A percentile compares a stretch with the other conserved stretches of the same genome.
These are phyloP conservation scores for Blastobotrys illinoisensis DNA, from an alignment of 1,139 yeast species.

Conservation along the genomic window DNA sequence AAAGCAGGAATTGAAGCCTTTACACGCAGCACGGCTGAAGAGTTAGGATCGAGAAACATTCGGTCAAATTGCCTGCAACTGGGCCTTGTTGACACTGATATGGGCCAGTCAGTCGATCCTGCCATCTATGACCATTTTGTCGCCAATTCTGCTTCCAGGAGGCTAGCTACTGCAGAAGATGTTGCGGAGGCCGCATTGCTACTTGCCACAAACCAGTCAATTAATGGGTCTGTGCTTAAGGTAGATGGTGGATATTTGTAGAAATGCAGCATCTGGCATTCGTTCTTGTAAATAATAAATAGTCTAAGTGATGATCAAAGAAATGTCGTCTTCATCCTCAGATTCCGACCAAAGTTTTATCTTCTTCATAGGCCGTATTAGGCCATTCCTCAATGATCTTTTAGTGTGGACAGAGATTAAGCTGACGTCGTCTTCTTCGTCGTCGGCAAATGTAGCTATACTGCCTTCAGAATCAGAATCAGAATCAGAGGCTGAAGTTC, in stretches of 20 bases:
- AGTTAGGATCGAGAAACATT: constrained; percentile 46
- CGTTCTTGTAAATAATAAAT: not conserved
- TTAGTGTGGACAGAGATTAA: not conserved
- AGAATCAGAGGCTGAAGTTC: not conserved
- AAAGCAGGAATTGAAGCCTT: constrained; percentile 71
- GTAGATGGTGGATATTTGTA: constrained; percentile 7
- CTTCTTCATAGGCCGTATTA: not conserved
- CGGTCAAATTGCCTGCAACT: constrained; percentile 68
- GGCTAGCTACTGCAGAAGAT: constrained; percentile 26
- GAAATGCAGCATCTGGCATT: not conserved
- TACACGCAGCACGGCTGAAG: constrained; percentile 57
- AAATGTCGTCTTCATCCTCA: constrained; percentile 9
- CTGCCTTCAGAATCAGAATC: not conserved
- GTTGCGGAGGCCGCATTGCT: constrained; percentile 35
- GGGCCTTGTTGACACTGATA: constrained; percentile 74
- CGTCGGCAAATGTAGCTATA: not conserved
- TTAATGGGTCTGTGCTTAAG: constrained; percentile 3
- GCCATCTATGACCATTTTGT: constrained; percentile 16
- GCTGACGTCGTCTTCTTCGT: not conserved
- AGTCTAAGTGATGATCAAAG: constrained; percentile 1
- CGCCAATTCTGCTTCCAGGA: constrained; percentile 21
- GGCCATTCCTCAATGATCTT: not conserved
- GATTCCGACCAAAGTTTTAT: not conserved
- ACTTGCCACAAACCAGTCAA: constrained; percentile 20
- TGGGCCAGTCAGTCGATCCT: constrained; percentile 35